phyloP scores from a whole-genome alignment of 495 filamentous ascomycete species.

The Saxophila tyrrhenica region DNA sequence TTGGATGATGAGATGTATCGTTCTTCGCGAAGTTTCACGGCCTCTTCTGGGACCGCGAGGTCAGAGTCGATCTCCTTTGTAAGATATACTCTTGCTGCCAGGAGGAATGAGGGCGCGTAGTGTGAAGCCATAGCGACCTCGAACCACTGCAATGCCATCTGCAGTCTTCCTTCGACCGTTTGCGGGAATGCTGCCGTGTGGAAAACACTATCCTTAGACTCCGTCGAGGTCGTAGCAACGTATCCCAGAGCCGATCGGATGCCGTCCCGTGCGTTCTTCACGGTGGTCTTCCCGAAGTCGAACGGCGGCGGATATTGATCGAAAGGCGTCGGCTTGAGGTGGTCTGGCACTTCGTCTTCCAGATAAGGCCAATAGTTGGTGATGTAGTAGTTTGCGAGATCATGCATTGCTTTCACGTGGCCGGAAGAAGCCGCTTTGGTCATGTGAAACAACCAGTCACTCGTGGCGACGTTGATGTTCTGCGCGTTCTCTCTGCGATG shows the following conservation, averaged over 20 bases:
- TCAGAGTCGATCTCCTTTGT: background rate
- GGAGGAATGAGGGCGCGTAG: conserved; percentile 14
- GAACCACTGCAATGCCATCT: conserved; percentile 12
- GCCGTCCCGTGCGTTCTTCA: no score
- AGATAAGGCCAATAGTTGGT: conserved; percentile 16
- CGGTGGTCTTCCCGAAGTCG: background rate
- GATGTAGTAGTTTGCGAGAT: conserved; percentile 8
- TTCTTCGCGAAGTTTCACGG: background rate
- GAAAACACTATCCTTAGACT: conserved; percentile 7
- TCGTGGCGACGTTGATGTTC: conserved; percentile 2
- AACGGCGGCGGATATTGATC: conserved; percentile 13
- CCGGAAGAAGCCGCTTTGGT: conserved; percentile 17
- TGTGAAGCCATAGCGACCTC: background rate
- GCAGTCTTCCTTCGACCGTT: background rate
- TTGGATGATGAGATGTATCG: conserved; percentile 14
- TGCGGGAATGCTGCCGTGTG: conserved; percentile 11
- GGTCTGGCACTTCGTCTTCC: conserved; percentile 18
- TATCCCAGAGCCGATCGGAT: background rate
- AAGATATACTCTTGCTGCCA: background rate
- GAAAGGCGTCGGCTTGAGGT: conserved; percentile 19
- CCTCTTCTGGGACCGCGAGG: conserved; percentile 1
- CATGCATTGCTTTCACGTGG: conserved; percentile 6
- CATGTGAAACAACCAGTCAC: conserved; percentile 16
- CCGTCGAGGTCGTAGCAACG: background rate
- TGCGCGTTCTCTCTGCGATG: background rate